Evolutionary conservation across 73 alveolate genomes (phyloP).

Genomic region (Paramecium bursaria): DNA sequence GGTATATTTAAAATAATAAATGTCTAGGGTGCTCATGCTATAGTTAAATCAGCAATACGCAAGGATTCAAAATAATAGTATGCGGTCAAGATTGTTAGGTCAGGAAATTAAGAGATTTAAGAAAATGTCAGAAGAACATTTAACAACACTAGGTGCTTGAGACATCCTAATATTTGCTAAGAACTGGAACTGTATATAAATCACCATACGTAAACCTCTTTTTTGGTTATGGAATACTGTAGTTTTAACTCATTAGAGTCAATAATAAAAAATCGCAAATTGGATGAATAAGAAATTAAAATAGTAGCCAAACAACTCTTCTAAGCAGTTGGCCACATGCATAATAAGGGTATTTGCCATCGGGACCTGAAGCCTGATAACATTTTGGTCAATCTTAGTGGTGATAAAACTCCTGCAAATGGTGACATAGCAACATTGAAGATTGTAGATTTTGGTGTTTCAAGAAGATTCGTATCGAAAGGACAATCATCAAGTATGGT

Average conservation of each 20-base stretch:
- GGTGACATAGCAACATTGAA: background rate
- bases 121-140: constrained; percentile 60
- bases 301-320: constrained; percentile 31
- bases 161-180: constrained; percentile 50
- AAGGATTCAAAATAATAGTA: constrained; percentile 37
- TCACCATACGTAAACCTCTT: constrained; percentile 54
- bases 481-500: constrained; percentile 24
- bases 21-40: constrained; percentile 66
- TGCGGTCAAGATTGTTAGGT: constrained; percentile 67
- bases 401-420: too few species aligned
- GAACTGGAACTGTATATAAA: constrained; percentile 60
- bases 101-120: constrained; percentile 53
- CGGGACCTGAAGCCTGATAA: constrained; percentile 69
- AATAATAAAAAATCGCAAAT: constrained; percentile 31
- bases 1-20: background rate
- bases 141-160: constrained; percentile 46
- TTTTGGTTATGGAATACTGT: constrained; percentile 66
- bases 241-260: constrained; percentile 45
- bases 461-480: constrained; percentile 39
- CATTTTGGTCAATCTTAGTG: constrained; percentile 32
- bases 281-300: constrained; percentile 17
- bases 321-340: constrained; percentile 42
- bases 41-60: constrained; percentile 38
- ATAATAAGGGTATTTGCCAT: constrained; percentile 70
- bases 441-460: constrained; percentile 50